Percentiles rank a stretch among this genome's conserved stretches.
These are phyloP conservation scores for Maudiozyma saulgeensis DNA, from an alignment of 805 yeast genomes.

Conservation along the genomic window DNA sequence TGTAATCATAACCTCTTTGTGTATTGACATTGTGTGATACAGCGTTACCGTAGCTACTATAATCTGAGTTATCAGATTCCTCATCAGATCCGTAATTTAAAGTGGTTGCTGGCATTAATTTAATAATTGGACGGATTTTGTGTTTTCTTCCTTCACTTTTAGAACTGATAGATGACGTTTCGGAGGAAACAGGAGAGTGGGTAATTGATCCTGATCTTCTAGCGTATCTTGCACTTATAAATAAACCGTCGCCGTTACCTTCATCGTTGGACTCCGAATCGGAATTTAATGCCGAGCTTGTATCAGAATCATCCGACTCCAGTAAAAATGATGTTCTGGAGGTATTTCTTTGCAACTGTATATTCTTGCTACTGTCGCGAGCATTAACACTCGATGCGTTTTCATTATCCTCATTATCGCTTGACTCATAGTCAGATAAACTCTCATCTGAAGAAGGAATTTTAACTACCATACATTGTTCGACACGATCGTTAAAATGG, in stretches of 20 bases:
- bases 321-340: neutral
- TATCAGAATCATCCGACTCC: constrained; percentile 1
- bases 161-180: constrained; percentile 20
- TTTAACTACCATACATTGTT: constrained; percentile 78
- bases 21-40: constrained; percentile 67
- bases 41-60: constrained; percentile 37
- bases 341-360: neutral
- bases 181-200: constrained; percentile 19
- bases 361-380: neutral
- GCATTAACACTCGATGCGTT: constrained; percentile 22
- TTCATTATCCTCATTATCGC: constrained; percentile 11
- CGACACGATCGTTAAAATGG: constrained; percentile 89
- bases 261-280: constrained; percentile 17
- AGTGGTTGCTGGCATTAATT: constrained; percentile 76
- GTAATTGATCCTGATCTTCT: constrained; percentile 21
- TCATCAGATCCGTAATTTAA: constrained; percentile 68
- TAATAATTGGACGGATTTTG: constrained; percentile 48
- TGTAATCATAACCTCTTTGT: constrained; percentile 65
- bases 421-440: constrained; percentile 9
- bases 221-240: constrained; percentile 25
- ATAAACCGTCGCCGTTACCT: constrained; percentile 27
- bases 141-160: constrained; percentile 6
- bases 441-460: constrained; percentile 2
- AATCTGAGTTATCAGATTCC: constrained; percentile 34
- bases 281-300: constrained; percentile 6